phyloP scores from a whole-genome alignment of 2,329 filamentous ascomycete species.

The Cytospora paraplurivora region DNA sequence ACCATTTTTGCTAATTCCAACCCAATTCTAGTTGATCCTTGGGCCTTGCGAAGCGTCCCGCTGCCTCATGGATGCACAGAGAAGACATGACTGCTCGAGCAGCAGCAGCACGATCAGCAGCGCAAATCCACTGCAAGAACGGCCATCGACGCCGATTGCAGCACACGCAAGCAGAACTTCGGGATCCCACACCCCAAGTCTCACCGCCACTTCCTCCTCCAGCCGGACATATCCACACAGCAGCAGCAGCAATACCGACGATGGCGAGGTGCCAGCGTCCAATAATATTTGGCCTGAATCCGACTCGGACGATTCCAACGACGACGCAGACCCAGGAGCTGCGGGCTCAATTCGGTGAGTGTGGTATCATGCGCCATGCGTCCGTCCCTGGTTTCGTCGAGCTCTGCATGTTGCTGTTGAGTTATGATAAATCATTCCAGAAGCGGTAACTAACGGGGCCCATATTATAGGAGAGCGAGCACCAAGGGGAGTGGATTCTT shows the following conservation, averaged over 20 bases:
- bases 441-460: conserved; percentile 6
- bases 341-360: conserved; percentile 17
- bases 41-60: conserved; percentile 16
- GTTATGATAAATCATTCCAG: conserved; percentile 2
- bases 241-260: conserved; percentile 23
- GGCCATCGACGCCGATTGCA: conserved; percentile 16
- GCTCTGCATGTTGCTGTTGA: conserved; percentile 7
- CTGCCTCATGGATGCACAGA: conserved; percentile 13
- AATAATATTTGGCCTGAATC: conserved; percentile 32
- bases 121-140: conserved; percentile 10
- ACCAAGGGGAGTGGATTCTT: conserved; percentile 29
- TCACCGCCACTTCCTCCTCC: conserved; percentile 31
- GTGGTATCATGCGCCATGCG: conserved; percentile 1
- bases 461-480: conserved; percentile 2
- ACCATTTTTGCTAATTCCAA: not conserved
- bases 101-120: conserved; percentile 11
- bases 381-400: conserved; percentile 12
- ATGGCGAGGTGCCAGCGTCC: not conserved
- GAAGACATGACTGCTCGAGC: conserved; percentile 12
- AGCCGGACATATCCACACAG: conserved; percentile 24
- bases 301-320: conserved; percentile 33
- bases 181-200: conserved; percentile 8
- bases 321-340: conserved; percentile 8
- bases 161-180: conserved; percentile 18
- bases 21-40: conserved; percentile 8